These are phyloP conservation scores for Lichtheimia ornata DNA, from an alignment of 371 early-diverging fungal species.

Conservation along the genomic window DNA sequence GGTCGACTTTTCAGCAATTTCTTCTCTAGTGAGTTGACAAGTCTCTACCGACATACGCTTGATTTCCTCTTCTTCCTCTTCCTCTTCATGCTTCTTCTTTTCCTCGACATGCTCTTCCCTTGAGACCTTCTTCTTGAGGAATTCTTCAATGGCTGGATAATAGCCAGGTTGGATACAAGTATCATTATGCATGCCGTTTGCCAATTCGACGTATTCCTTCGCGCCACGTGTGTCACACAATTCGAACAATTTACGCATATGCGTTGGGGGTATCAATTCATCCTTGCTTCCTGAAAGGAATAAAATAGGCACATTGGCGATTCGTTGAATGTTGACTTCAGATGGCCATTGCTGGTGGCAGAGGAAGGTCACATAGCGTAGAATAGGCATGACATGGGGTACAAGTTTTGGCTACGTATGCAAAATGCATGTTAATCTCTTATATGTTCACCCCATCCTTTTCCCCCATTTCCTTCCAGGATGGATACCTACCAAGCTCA, in stretches of 20 bases:
- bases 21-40: conserved; percentile 2
- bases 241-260: conserved; percentile 80
- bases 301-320: conserved; percentile 76
- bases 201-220: conserved; percentile 63
- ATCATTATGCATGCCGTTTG: conserved; percentile 89
- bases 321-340: conserved; percentile 67
- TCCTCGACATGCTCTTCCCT: conserved; percentile 14
- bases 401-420: conserved; percentile 76
- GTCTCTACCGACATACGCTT: conserved; percentile 1
- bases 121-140: conserved; percentile 25
- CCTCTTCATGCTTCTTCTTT: neutral
- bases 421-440: conserved; percentile 2
- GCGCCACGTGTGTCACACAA: conserved; percentile 54
- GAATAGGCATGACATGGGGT: conserved; percentile 80
- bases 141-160: conserved; percentile 70
- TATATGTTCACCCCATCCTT: neutral
- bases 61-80: conserved; percentile 14
- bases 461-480: too few species aligned
- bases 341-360: conserved; percentile 92
- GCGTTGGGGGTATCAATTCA: conserved; percentile 86
- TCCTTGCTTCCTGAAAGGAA: conserved; percentile 85
- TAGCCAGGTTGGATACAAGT: conserved; percentile 88
- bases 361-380: conserved; percentile 72
- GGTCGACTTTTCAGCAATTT: conserved; percentile 33
- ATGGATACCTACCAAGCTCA: conserved; percentile 85